Base-by-base conservation (phyloP, 2,329 filamentous ascomycete species). In the Pseudomassariella vexata region DNA sequence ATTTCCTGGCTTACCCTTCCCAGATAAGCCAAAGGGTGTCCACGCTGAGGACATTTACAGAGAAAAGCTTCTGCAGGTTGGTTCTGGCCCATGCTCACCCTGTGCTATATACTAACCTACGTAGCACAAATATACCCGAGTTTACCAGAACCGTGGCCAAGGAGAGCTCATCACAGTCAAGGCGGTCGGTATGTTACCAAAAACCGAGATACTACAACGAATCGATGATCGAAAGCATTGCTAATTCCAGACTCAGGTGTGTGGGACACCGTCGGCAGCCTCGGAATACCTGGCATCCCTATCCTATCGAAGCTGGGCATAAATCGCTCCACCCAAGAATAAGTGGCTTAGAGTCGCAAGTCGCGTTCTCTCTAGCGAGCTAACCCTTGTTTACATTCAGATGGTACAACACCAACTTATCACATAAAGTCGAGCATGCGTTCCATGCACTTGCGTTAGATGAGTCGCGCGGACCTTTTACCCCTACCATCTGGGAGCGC, bases 401-500 rank as follows among this genome's bases (percentile, higher is more conserved):
- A 37, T 75, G 73, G 52, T 69, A 68, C 45, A 68, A 76, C 42
- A 75, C 70, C 4, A 62, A 56, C 23, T 51, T 76, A 17, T 73
- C 69, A 1, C 59, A 66, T 35, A 61, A 61, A 9, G 65, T 79
- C 20, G 65, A 74, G 44, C 63, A 76, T 46, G 73, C 70, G 0
- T 78, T 78, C 44, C 74, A 79, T 15, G 73, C 73, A 0, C 58
- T 79, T 8, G 73, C 73, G 1, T 52, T 79, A 3, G 73, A 78
- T 36, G 74, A 79, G 50, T 66, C 62, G 14, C 65, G 73, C 7
- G 51, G 63, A 1, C 64, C 71, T 0, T 79, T 77, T 37, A 57
- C 53, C n/a, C 71, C 73, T 9, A 68, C 73, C 3, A 52, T 77
- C 2, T 77, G 70, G 73, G 67, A 73, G 42, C 57, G 64, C 14